A percentile compares a stretch with the other conserved stretches of the same genome.
These are phyloP conservation scores for Juglanconis sp. DNA, from an alignment of 2,329 filamentous ascomycete genomes.

Conservation along the genomic window DNA sequence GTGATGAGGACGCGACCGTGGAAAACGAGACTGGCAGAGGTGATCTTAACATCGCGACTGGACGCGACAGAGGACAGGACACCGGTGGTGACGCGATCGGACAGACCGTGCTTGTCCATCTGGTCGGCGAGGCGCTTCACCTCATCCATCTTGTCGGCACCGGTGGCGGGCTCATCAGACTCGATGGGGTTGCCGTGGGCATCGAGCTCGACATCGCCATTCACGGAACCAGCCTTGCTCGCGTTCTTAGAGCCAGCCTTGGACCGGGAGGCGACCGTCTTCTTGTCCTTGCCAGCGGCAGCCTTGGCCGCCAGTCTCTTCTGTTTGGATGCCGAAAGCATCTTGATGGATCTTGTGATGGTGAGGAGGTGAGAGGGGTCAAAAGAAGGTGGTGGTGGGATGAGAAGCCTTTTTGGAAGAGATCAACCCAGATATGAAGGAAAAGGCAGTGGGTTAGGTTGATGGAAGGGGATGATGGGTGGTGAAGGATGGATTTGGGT, in stretches of 20 bases:
- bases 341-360: constrained; percentile 36
- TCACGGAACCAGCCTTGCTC: constrained; percentile 63
- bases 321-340: constrained; percentile 69
- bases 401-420: neutral
- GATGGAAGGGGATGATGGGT: neutral
- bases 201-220: constrained; percentile 62
- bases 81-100: constrained; percentile 96
- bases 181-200: constrained; percentile 55
- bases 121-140: constrained; percentile 87
- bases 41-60: constrained; percentile 96
- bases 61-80: constrained; percentile 81
- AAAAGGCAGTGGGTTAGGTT: neutral
- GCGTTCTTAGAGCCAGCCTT: constrained; percentile 66
- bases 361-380: neutral
- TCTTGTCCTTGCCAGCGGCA: constrained; percentile 72
- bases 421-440: neutral
- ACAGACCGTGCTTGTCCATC: constrained; percentile 93
- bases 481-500: neutral
- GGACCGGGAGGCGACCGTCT: constrained; percentile 64
- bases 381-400: neutral
- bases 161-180: constrained; percentile 65
- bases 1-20: constrained; percentile 95
- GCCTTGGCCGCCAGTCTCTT: constrained; percentile 71
- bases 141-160: constrained; percentile 70
- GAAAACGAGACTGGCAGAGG: constrained; percentile 88